Evolutionary conservation across 2,329 filamentous ascomycete species (phyloP).

Genomic region (Exophiala viscosa): DNA sequence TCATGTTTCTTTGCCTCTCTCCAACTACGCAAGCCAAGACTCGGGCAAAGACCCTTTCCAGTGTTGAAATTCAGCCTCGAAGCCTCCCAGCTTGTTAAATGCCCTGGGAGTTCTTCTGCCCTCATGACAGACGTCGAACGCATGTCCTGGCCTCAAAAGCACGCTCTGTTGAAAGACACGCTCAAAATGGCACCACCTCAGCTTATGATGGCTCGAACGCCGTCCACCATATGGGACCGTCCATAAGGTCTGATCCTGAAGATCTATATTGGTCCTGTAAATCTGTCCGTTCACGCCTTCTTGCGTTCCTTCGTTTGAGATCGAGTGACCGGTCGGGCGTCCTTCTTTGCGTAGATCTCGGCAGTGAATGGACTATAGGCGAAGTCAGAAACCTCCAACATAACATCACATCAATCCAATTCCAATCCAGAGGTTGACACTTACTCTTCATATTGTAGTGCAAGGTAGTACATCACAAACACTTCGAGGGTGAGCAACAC

Average conservation of each 20-base stretch:
- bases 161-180: too few species aligned
- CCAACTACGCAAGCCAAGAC: constrained; percentile 2
- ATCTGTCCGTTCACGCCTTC: constrained; percentile 32
- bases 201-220: background rate
- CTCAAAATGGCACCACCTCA: background rate
- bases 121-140: too few species aligned
- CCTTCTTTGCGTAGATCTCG: constrained; percentile 85
- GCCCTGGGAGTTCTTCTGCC: too few species aligned
- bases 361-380: constrained; percentile 74
- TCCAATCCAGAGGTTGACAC: constrained; percentile 24
- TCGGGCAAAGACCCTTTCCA: background rate
- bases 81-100: too few species aligned
- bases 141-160: too few species aligned
- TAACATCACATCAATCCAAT: background rate
- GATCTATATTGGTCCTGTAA: background rate
- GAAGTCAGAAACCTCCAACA: constrained; percentile 11
- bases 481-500: constrained; percentile 72
- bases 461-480: constrained; percentile 72
- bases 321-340: constrained; percentile 21
- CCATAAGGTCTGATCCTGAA: background rate
- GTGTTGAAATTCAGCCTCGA: too few species aligned
- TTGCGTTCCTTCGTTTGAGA: constrained; percentile 35
- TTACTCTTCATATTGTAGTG: constrained; percentile 78
- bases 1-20: background rate
- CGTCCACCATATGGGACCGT: too few species aligned